A percentile compares a stretch with the other conserved stretches of the same genome.
Conservation (phyloP, 2,329 filamentous ascomycete genomes). For the Fusarium penzigii region DNA sequence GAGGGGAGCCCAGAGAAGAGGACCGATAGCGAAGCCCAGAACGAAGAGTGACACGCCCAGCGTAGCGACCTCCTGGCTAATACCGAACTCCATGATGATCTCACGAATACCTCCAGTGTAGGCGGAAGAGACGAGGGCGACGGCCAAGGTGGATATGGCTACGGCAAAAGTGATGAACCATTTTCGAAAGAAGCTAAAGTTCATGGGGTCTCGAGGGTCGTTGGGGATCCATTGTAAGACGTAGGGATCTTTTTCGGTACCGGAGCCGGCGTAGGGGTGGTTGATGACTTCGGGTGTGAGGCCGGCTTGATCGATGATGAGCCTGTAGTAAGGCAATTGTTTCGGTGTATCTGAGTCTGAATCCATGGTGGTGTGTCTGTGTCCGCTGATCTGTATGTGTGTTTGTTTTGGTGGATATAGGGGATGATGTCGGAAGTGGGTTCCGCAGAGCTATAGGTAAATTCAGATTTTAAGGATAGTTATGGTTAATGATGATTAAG, state of each 20-base stretch:
- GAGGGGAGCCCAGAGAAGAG: slow-evolving; percentile 46
- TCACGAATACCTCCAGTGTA: slow-evolving; percentile 57
- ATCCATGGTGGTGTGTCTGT: background rate
- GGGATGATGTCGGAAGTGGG: too few species aligned
- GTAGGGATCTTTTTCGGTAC: slow-evolving; percentile 66
- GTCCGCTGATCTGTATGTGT: too few species aligned
- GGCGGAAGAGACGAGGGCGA: slow-evolving; percentile 68
- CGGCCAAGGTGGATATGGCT: slow-evolving; percentile 66
- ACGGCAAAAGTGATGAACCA: slow-evolving; percentile 64
- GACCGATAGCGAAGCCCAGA: slow-evolving; percentile 59
- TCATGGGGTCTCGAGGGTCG: slow-evolving; percentile 67
- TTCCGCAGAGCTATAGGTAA: too few species aligned
- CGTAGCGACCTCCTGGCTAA: slow-evolving; percentile 52
- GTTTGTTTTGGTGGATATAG: too few species aligned
- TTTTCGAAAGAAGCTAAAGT: slow-evolving; percentile 55
- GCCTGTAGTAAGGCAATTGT: slow-evolving; percentile 42
- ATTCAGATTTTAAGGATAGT: too few species aligned
- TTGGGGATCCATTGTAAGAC: slow-evolving; percentile 65
- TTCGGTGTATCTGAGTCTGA: background rate
- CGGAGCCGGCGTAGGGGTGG: slow-evolving; percentile 56
- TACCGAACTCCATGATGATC: slow-evolving; percentile 54
- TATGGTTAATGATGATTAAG: too few species aligned
- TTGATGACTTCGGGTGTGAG: slow-evolving; percentile 57
- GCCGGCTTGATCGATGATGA: slow-evolving; percentile 57
- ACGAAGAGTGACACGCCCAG: slow-evolving; percentile 66